Percentiles rank a stretch among this genome's conserved stretches.
phyloP scores from a whole-genome alignment of 257 asterid genomes.

The Cordia subcordata region DNA sequence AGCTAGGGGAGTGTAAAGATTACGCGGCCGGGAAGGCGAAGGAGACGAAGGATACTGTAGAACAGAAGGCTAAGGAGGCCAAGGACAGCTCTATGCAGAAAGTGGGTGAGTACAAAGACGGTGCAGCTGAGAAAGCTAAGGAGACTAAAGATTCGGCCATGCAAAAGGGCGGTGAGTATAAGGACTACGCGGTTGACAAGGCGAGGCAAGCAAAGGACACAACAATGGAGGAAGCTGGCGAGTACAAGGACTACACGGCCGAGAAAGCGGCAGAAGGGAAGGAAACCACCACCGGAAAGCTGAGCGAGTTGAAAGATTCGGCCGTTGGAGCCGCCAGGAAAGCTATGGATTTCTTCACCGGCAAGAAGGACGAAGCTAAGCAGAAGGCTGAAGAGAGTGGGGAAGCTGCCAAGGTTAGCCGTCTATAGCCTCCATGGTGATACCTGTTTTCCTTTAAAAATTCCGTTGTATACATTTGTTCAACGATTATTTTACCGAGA shows the following conservation, averaged over 20 bases:
- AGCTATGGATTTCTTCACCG: constrained; percentile 32
- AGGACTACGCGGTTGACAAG: constrained; percentile 8
- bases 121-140: not conserved
- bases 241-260: not conserved
- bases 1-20: constrained; percentile 4
- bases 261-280: constrained; percentile 23
- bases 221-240: constrained; percentile 13
- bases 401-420: not conserved
- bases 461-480: too few relatives aligned
- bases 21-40: constrained; percentile 4
- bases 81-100: not conserved
- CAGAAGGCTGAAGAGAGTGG: not conserved
- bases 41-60: constrained; percentile 5
- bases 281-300: constrained; percentile 38
- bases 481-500: too few relatives aligned
- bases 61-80: constrained; percentile 19
- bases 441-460: too few relatives aligned
- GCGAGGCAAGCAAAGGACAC: constrained; percentile 2
- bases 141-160: constrained; percentile 6
- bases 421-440: too few relatives aligned
- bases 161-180: constrained; percentile 7
- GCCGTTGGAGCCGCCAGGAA: constrained; percentile 38
- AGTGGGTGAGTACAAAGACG: not conserved
- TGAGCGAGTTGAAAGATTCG: constrained; percentile 40
- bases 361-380: constrained; percentile 47